Base-by-base conservation (phyloP, 1,284 basidiomycete species). In the Papiliotrema fonsecae region DNA sequence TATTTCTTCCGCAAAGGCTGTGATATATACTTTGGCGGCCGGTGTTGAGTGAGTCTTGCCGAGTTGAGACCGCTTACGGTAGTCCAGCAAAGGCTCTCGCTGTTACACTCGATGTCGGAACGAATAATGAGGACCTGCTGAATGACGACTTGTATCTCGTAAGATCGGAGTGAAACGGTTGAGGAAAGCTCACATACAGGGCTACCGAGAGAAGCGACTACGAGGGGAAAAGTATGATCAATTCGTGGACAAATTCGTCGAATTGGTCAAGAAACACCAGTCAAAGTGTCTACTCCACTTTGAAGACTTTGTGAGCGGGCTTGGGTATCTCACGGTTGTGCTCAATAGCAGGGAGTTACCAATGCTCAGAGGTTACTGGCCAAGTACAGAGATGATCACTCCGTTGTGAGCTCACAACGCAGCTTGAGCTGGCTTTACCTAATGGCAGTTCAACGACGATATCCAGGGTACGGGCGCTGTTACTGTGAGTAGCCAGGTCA, bases 401-500 rank as follows among this genome's bases (percentile, higher is more conserved):
- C 84, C n/a, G 59, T 67, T 19, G 88, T 88, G 85, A 86, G 62
- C 50, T 24, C 16, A 3, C 13, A 6, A 25, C 14, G 10, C 10
- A n/a, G 1, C 4, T 3, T 18, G 19, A 11, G 6, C 18, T 31
- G 21, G 13, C 30, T n/a, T 42, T 10, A 42, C 42, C 48, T 52
- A n/a, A 36, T 28, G 27, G 44, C 35, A 66, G 16, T 89, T 89
- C 76, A 89, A 89, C 67, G 87, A 88, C 58, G 86, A 73, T 57
- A 72, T 73, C 38, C 87, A 90, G 75, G 88, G 88, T 13, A 91
- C 88, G 1, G 87, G 88, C 2, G 87, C 87, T 0, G 87, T 91
- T 14, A 85, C 87, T 14, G 66, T 69, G 25, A 52, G 61, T 54
- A 6, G 16, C 2, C 27, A 2, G 6, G 6, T 21, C 34, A 85